These are phyloP conservation scores for Phaeosphaeriaceae sp. DNA, from an alignment of 2,329 filamentous ascomycete genomes.

Conservation along the genomic window DNA sequence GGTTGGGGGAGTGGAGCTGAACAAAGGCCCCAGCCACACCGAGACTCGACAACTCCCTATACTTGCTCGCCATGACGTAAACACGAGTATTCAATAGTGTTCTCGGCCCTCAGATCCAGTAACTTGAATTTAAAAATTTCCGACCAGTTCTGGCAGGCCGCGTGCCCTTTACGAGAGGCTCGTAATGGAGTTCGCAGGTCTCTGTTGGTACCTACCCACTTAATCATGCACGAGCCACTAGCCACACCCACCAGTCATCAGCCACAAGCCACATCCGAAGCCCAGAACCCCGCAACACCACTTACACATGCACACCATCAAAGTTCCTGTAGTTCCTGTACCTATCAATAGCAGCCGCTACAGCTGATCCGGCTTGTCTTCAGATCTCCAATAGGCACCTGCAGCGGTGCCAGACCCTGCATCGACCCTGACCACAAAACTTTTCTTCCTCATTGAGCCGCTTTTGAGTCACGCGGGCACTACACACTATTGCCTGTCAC, in stretches of 20 bases:
- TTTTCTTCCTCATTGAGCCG: constrained; percentile 20
- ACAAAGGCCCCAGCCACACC: constrained; percentile 32
- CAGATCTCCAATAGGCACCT: constrained; percentile 19
- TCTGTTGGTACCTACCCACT: background rate
- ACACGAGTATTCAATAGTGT: no score
- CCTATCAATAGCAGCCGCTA: constrained; percentile 32
- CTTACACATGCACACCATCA: constrained; percentile 17
- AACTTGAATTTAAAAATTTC: background rate
- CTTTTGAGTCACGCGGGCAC: constrained; percentile 35
- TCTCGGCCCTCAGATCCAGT: no score
- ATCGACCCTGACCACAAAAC: constrained; percentile 15
- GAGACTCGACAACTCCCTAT: no score
- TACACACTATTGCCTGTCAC: constrained; percentile 11
- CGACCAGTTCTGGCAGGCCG: constrained; percentile 7
- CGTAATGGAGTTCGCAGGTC: background rate
- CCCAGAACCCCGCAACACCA: constrained; percentile 34
- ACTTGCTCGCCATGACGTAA: no score
- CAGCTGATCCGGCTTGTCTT: constrained; percentile 11
- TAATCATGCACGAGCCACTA: background rate
- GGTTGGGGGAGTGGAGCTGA: constrained; percentile 30
- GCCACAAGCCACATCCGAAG: constrained; percentile 4
- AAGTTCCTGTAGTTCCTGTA: constrained; percentile 2
- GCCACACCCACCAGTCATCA: background rate
- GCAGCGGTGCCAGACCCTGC: constrained; percentile 27
- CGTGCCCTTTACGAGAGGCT: constrained; percentile 7